Evolutionary conservation across 352 stramenopile species (phyloP).

Genomic region (Phytopythium sindhum): DNA sequence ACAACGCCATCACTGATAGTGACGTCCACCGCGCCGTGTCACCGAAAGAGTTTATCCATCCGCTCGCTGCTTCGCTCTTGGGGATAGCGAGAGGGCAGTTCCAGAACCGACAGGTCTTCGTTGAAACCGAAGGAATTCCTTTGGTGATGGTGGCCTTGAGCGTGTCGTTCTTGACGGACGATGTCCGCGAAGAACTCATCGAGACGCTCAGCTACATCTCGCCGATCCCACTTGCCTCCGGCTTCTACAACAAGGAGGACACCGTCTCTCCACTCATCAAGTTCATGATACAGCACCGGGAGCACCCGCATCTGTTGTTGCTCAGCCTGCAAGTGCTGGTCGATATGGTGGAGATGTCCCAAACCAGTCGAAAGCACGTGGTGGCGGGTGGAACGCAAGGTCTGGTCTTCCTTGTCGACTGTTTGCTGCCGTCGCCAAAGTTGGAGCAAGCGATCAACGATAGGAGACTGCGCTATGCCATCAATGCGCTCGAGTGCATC

Average conservation of each 20-base stretch:
- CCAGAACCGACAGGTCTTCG: slow-evolving; percentile 22
- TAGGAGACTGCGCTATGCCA: slow-evolving; percentile 24
- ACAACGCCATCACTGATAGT: not conserved
- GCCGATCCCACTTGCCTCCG: slow-evolving; percentile 14
- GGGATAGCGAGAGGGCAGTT: slow-evolving; percentile 10
- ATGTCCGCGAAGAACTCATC: slow-evolving; percentile 21
- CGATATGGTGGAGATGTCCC: slow-evolving; percentile 49
- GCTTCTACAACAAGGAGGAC: slow-evolving; percentile 34
- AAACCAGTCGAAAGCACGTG: slow-evolving; percentile 35
- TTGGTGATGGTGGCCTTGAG: slow-evolving; percentile 33
- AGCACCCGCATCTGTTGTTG: slow-evolving; percentile 27
- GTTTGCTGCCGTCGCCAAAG: slow-evolving; percentile 1
- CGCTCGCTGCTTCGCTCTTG: slow-evolving; percentile 11
- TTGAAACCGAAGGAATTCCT: slow-evolving; percentile 33
- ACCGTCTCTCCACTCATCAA: slow-evolving; percentile 53
- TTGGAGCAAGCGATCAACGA: not conserved
- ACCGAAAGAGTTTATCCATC: slow-evolving; percentile 12
- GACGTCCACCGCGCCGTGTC: not conserved
- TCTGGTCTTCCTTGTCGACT: slow-evolving; percentile 4
- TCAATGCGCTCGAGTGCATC: slow-evolving; percentile 50
- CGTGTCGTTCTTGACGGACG: slow-evolving; percentile 15
- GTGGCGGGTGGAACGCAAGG: slow-evolving; percentile 15
- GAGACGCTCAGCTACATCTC: slow-evolving; percentile 24
- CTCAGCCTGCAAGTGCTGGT: slow-evolving; percentile 41
- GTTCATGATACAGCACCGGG: slow-evolving; percentile 20